Evolutionary conservation across 768 basidiomycete species (phyloP).

Genomic region (Mycena vitilis): DNA sequence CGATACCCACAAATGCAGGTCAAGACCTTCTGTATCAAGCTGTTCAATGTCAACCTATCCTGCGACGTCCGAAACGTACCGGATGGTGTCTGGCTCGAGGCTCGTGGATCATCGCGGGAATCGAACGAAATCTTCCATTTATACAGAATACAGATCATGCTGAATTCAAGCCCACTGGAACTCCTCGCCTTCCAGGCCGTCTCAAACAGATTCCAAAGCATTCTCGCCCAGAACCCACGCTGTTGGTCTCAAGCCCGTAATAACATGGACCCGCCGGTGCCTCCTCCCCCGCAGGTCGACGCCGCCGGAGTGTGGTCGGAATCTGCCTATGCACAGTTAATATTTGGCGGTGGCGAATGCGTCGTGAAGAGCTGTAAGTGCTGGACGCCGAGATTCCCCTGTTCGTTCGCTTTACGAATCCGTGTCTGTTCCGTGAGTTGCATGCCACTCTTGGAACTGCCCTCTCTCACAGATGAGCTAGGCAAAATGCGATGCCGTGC

Average conservation of each 20-base stretch:
- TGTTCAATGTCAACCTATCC: neutral
- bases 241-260: slow-evolving; percentile 18
- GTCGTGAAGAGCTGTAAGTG: slow-evolving; percentile 19
- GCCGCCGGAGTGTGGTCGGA: slow-evolving; percentile 31
- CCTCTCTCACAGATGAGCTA: neutral
- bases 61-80: neutral
- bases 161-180: slow-evolving; percentile 18
- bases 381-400: slow-evolving; percentile 20
- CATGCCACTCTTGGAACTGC: no score
- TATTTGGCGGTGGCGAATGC: slow-evolving; percentile 28
- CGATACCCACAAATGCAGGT: neutral
- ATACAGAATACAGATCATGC: slow-evolving; percentile 15
- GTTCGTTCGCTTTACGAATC: slow-evolving; percentile 15
- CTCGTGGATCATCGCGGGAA: neutral
- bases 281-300: slow-evolving; percentile 26
- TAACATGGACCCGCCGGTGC: slow-evolving; percentile 28
- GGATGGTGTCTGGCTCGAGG: slow-evolving; percentile 16
- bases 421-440: slow-evolving; percentile 28
- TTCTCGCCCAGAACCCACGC: slow-evolving; percentile 16
- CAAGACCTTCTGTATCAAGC: neutral
- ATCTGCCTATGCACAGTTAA: slow-evolving; percentile 21
- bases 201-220: slow-evolving; percentile 7
- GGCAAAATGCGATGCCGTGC: slow-evolving; percentile 7
- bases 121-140: neutral
- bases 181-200: slow-evolving; percentile 18